Base-by-base conservation (phyloP, 1,284 basidiomycete species). In the Pholiota adiposa region DNA sequence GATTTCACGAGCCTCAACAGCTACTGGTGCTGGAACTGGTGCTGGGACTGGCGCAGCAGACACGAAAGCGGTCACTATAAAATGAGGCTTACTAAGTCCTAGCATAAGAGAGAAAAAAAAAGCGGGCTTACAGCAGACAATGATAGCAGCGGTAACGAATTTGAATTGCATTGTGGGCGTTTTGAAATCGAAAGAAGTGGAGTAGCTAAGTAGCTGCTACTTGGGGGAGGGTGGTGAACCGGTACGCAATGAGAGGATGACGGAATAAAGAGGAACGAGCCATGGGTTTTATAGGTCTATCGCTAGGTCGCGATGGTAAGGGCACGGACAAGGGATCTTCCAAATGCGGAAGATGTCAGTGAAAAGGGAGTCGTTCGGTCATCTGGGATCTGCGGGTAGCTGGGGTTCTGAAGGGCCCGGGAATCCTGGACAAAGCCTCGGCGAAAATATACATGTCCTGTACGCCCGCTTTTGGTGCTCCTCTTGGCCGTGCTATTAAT, bases 31-130 rank as follows among this genome's bases (percentile, higher is more conserved):
- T 51, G 72, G 69, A n/a, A 73, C 58, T 54, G 70, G 62, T 34
- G 63, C 54, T 51, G 72, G 69, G 16, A 73, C 58, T n/a, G 74
- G 74, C n/a, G 71, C 67, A 27, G 73, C 70, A 31, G 67, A 69
- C 23, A 66, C 66, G 49, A 68, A 41, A 19, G 61, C 63, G 23
- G 67, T 63, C 64, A 68, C 68, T 69, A 44, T 25, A 18, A 62
- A 49, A 18, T 19, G n/a, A n/a, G n/a, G n/a, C 19, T 19, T 4
- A 29, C 18, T 49, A 11, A 46, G 29, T n/a, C n/a, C 2, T 21
- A 36, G 25, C 33, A 29, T 51, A 54, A 49, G 9, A 12, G 51
- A 12, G 25, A 52, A 56, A 38, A 25, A 50, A 31, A 11, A 33
- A 23, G 7, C 29, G 29, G 21, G 67, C 69, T 63, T 54, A 71